Base-by-base conservation (phyloP, 495 filamentous ascomycete species). In the Penicillium parvum region DNA sequence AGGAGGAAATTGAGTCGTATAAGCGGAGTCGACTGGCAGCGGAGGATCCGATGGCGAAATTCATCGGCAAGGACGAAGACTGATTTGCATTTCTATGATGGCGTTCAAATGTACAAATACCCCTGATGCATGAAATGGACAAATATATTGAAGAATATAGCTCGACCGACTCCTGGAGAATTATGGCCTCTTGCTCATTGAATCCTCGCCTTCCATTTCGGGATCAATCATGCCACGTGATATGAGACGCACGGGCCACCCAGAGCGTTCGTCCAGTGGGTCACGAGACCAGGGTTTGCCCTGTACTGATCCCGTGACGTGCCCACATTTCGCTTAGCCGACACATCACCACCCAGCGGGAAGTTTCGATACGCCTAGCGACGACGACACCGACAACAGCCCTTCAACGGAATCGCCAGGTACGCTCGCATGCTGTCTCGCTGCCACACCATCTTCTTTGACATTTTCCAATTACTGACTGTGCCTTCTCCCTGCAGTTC, bases 11-110 rank as follows among this genome's bases (percentile, higher is more conserved):
- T 60, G 89, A 95, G 40, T 78, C 78, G 18, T 95, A 90, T 62
- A 82, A 86, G 50, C 72, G 78, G 47, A 88, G 86, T 50, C 72
- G 81, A 47, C 69, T 79, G 33, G 73, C 75, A 15, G 77, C 79
- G 3, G 76, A 86, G 39, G 90, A 96, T 69, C 90, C 90, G 2
- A 96, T 95, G 90, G 85, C 87, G 7, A 77, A 76, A 4, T 82
- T 88, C 45, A 61, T 89, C 12, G 77, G 79, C 8, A 79, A 79
- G 43, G 79, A 84, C 5, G 18, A 16, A 32, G 45, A 37, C 20
- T 47, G 23, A 43, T 32, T 39, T 52, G n/a, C n/a, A n/a, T n/a
- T n/a, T n/a, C n/a, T n/a, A n/a, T n/a, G n/a, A n/a, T 11, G 43
- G 49, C 54, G 51, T 58, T 55, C 23, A 36, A 30, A 30, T 58